Conservation (phyloP, 176 grass and related monocot species). For the bread wheat (Triticum aestivum) region DNA sequence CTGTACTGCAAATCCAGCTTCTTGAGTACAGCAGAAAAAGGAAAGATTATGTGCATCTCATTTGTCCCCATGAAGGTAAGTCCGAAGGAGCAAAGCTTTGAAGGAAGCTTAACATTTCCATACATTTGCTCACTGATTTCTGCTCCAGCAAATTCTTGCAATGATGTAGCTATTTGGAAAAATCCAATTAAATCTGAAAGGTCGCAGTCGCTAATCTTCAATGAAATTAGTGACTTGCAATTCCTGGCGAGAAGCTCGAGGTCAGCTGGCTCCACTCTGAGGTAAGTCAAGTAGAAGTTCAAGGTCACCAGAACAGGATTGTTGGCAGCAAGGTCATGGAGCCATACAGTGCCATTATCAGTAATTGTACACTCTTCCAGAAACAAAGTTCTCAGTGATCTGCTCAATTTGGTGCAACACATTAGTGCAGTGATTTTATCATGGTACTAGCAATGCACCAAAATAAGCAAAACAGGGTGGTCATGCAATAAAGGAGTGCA, state of each 20-base stretch:
- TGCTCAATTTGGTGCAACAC: constrained; percentile 34
- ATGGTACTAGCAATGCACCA: neutral
- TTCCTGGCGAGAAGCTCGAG: constrained; percentile 64
- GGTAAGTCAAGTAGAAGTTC: constrained; percentile 77
- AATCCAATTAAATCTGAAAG: constrained; percentile 58
- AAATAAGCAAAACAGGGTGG: neutral
- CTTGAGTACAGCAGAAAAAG: constrained; percentile 64
- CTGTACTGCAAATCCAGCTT: constrained; percentile 87
- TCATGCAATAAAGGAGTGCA: constrained; percentile 9
- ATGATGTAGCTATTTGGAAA: constrained; percentile 46
- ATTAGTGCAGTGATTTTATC: constrained; percentile 22
- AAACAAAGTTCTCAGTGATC: constrained; percentile 59
- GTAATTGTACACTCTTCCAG: constrained; percentile 64
- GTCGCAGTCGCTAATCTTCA: constrained; percentile 82
- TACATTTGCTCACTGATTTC: constrained; percentile 52
- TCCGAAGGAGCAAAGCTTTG: constrained; percentile 56
- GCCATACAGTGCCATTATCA: constrained; percentile 51
- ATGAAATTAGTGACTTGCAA: constrained; percentile 64
- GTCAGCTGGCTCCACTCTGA: constrained; percentile 45
- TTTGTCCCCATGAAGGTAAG: constrained; percentile 79
- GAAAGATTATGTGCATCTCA: constrained; percentile 60
- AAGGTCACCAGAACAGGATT: constrained; percentile 54
- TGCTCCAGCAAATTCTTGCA: constrained; percentile 78
- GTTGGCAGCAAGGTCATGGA: constrained; percentile 54
- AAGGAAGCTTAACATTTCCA: constrained; percentile 46